Conservation (phyloP, 495 filamentous ascomycete genomes). For the Penicillium alfredii region DNA sequence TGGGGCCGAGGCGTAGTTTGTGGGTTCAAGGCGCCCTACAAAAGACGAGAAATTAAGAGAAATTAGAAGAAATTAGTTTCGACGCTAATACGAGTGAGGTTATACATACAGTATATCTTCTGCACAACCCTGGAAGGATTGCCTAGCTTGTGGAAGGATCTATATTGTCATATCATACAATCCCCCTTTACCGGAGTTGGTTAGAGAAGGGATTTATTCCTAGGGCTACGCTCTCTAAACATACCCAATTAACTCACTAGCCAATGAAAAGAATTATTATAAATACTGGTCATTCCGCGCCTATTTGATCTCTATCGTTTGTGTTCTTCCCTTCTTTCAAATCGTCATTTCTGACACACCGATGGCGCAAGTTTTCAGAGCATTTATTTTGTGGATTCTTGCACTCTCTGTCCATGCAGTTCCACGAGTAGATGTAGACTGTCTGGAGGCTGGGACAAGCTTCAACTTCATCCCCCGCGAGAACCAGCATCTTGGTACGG, state of each 20-base stretch:
- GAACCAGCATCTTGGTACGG: neutral
- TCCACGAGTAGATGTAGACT: neutral
- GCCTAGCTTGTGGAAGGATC: neutral
- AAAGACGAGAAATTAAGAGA: no score
- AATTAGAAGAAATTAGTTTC: neutral
- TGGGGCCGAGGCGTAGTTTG: no score
- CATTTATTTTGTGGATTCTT: neutral
- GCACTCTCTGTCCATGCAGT: neutral
- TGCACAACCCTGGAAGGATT: neutral
- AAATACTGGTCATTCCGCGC: neutral
- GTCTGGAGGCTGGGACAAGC: neutral
- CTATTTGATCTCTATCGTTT: neutral
- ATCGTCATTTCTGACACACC: neutral
- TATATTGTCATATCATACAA: neutral
- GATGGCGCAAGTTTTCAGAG: neutral
- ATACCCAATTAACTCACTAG: neutral
- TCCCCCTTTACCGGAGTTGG: neutral
- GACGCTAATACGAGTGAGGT: neutral
- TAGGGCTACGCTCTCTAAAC: neutral
- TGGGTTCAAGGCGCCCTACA: no score
- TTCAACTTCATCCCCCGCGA: neutral
- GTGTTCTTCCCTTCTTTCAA: neutral
- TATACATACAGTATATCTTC: neutral
- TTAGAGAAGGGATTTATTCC: neutral
- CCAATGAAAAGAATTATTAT: neutral